A percentile compares a stretch with the other conserved stretches of the same genome.
Evolutionary conservation across 1,284 basidiomycete species (phyloP).

Genomic region (Melampsora abietis-canadensis): DNA sequence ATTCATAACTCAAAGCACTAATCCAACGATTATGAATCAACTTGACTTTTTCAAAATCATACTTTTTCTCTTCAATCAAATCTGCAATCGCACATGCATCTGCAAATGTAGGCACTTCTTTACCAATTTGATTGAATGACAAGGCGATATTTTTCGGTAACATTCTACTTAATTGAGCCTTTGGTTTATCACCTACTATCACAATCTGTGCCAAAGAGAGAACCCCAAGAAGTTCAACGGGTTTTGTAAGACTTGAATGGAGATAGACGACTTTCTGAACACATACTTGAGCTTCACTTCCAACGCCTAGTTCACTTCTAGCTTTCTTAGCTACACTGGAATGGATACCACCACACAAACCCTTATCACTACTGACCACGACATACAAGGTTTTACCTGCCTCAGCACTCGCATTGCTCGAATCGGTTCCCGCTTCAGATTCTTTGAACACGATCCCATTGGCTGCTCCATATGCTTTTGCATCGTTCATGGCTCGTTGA

Average conservation of each 20-base stretch:
- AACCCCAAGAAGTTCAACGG: too few species aligned
- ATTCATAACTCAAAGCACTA: conserved; percentile 44
- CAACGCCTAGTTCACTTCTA: conserved; percentile 60
- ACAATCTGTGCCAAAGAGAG: conserved; percentile 45
- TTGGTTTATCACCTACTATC: conserved; percentile 94
- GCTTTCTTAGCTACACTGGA: conserved; percentile 90
- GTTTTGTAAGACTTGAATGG: too few species aligned
- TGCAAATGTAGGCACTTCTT: conserved; percentile 93
- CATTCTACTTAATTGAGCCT: conserved; percentile 76
- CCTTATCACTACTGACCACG: conserved; percentile 95
- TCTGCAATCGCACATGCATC: conserved; percentile 93
- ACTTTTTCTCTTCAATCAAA: conserved; percentile 78
- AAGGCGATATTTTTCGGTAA: conserved; percentile 69
- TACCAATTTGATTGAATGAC: conserved; percentile 96
- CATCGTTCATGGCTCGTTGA: conserved; percentile 86
- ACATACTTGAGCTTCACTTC: conserved; percentile 38
- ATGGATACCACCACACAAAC: conserved; percentile 99
- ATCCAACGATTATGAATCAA: conserved; percentile 15
- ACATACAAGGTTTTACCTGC: conserved; percentile 64
- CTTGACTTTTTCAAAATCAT: conserved; percentile 75
- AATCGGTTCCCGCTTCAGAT: conserved; percentile 51
- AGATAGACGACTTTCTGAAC: too few species aligned
- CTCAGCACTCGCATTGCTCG: conserved; percentile 45
- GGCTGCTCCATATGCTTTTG: conserved; percentile 89
- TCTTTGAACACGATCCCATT: conserved; percentile 57